Evolutionary conservation across 345 rosid genomes (phyloP).

Genomic region (Aurinia saxatilis): DNA sequence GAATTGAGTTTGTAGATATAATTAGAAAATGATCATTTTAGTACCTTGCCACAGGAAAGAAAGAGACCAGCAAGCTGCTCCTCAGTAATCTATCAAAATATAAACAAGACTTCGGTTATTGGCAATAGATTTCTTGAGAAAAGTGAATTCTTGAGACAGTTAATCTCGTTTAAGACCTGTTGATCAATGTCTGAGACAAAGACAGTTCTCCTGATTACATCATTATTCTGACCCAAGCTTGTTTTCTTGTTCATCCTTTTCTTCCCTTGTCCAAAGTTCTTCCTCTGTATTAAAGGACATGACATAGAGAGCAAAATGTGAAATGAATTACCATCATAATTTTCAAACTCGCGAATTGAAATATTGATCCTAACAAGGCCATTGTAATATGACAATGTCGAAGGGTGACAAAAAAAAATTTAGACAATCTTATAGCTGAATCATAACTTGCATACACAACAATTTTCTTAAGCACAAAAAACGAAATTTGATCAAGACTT

Average conservation of each 20-base stretch:
- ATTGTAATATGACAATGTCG: neutral
- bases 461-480: neutral
- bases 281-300: conserved; percentile 39
- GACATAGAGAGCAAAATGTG: neutral
- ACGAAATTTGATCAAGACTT: too few relatives aligned
- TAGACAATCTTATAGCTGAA: neutral
- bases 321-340: neutral
- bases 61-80: conserved; percentile 91
- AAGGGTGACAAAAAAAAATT: neutral
- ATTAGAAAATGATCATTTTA: neutral
- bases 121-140: neutral
- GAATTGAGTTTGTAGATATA: neutral
- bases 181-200: conserved; percentile 23
- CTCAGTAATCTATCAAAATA: conserved; percentile 65
- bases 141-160: neutral
- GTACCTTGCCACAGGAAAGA: conserved; percentile 71
- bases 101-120: neutral
- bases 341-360: neutral
- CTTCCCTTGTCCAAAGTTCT: conserved; percentile 51
- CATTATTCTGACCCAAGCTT: conserved; percentile 32
- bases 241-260: conserved; percentile 53
- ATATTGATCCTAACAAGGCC: neutral
- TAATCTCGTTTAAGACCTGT: neutral
- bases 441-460: neutral
- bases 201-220: conserved; percentile 18